Conservation (phyloP, 2,329 filamentous ascomycete species). For the Colletotrichum tofieldiae region DNA sequence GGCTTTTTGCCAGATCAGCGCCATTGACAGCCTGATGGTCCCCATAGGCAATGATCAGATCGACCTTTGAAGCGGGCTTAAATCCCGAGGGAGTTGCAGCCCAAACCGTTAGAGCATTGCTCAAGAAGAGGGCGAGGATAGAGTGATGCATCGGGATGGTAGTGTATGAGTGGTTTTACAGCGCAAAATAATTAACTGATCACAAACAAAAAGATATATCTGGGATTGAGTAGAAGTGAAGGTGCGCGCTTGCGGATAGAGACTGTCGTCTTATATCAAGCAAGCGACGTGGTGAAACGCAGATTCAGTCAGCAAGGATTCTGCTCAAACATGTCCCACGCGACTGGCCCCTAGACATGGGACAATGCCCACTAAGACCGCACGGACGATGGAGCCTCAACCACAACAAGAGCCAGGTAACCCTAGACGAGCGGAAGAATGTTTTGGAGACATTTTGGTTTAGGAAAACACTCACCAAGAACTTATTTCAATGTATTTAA, state of each 20-base stretch:
- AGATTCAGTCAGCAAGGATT: conserved; percentile 22
- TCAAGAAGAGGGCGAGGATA: conserved; percentile 20
- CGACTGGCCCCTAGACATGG: neutral
- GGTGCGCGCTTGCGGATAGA: no score
- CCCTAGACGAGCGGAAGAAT: no score
- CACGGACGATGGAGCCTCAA: no score
- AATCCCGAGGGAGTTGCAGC: conserved; percentile 60
- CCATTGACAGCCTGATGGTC: conserved; percentile 55
- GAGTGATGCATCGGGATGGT: conserved; percentile 16
- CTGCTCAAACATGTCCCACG: conserved; percentile 21
- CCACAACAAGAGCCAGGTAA: no score
- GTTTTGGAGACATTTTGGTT: no score
- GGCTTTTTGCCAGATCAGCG: conserved; percentile 53
- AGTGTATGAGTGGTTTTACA: no score
- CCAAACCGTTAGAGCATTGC: conserved; percentile 45
- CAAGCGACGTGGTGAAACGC: conserved; percentile 20
- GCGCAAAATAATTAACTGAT: neutral
- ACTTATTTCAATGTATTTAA: no score
- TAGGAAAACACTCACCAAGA: no score
- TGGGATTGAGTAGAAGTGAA: neutral
- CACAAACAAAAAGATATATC: neutral
- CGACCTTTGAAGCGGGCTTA: conserved; percentile 53
- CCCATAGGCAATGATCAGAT: conserved; percentile 58
- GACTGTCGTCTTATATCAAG: conserved; percentile 22
- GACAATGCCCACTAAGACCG: no score